Evolutionary conservation across 140 eudicot genomes (phyloP), one percentile per base, ranked within the genome.

Genomic region (Eryngium alpinum): DNA sequence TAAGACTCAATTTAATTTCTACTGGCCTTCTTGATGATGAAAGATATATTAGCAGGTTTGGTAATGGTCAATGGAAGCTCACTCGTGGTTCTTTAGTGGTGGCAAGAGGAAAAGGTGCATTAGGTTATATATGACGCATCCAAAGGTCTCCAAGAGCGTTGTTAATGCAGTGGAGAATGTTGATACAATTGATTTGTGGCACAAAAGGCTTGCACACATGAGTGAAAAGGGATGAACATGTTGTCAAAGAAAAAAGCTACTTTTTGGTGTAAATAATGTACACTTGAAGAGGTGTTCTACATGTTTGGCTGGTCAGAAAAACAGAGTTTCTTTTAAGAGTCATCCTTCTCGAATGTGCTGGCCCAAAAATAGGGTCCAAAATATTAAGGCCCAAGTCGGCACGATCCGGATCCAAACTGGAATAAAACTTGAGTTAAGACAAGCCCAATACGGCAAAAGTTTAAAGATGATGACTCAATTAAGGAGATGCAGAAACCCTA

Each of bases 161-260:
- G 27, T 49, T 9, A 53, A 65, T 50, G 56, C 52, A 11, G 28
- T 32, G 38, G 32, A 62, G 15, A 27, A 79, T 34, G 1, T 43
- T 12, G 32, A 22, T 5, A 13, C 17, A 5, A 27, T 10, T 24
- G 32, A 53, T 9, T 25, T 84, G 18, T 84, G 83, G 71, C 81
- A 84, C 25, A 84, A 79, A 15, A 69, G 83, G 24, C 73, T 83
- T 7, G 43, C 31, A 14, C 76, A 79, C n/a, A 67, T 67, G 66
- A 69, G 79, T 32, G 86, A 69, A 25, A 77, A 79, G 10, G 65
- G 83, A 1, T 70, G 32, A 18, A 22, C 1, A 4, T 44, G 0
- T 50, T 84, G 10, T 62, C 52, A 18, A 32, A 46, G 43, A 71
- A 46, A 24, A n/a, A 71, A 69, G 10, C 24, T 63, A 5, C 16